Evolutionary conservation across 352 stramenopile genomes (phyloP), one percentile per base, ranked within the genome.

Genomic region (Globisporangium sylvaticum): DNA sequence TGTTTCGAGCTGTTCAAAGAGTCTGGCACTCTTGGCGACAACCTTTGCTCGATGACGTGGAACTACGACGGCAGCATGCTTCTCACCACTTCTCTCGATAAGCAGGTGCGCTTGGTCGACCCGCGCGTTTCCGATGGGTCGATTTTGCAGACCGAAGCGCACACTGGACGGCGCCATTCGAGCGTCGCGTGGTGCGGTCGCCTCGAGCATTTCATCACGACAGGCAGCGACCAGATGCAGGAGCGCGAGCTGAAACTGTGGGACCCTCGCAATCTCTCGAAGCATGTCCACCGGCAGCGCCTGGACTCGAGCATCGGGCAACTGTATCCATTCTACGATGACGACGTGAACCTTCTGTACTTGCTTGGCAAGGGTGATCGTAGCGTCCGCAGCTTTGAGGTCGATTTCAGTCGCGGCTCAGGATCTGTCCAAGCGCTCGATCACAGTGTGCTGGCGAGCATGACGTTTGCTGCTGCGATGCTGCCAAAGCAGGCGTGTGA

Each of bases 161-260:
- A 93, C 65, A 71, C 74, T 5, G 84, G 84, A 0, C 77, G 80
- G 9, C 70, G 78, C 15, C 75, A 78, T 22, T 70, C 79, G 24
- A 84, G 72, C 71, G 74, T 92, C 10, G 66, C 74, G 1, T 95
- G 84, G 84, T 88, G 80, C 63, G 81, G 80, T 31, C 72, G 74
- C 4, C 74, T 69, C 18, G 75, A 82, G 29, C 72, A 81, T 37
- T 86, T 91, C 58, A 31, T 90, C 27, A 91, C 84, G 3, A 78
- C 75, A 12, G 85, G 87, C 14, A 87, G 77, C 58, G 81, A 89
- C 58, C 65, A 62, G 9, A 81, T 90, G 76, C 84, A 91, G 56
- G 85, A 92, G 58, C 67, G 83, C 3, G 87, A 95, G 58, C 65
- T 95, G 12, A 91, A 91, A 68, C 68, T 95, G 6, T 95, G 84